These are phyloP conservation scores for Vaccinium darrowii DNA, from an alignment of 148 eudicot genomes.

Conservation along the genomic window DNA sequence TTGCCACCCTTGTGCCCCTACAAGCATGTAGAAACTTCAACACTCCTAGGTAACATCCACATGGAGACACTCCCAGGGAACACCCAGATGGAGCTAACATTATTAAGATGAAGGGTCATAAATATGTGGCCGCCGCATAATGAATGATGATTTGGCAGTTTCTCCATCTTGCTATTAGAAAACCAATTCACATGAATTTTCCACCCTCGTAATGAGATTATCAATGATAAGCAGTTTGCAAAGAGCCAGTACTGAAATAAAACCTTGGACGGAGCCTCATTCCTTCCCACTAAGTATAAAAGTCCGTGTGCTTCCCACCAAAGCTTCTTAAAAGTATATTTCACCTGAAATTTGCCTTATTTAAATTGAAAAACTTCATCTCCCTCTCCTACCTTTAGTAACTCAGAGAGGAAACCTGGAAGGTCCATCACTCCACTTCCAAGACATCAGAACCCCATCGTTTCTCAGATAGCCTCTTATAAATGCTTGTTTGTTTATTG, in stretches of 20 bases:
- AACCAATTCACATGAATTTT: neutral
- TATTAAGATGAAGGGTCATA: neutral
- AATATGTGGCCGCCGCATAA: neutral
- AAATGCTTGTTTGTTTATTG: neutral
- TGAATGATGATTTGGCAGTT: neutral
- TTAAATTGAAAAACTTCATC: neutral
- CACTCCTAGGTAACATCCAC: neutral
- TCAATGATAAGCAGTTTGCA: neutral
- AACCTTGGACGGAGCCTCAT: neutral
- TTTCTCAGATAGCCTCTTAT: neutral
- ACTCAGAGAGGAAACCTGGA: neutral
- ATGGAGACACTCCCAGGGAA: neutral
- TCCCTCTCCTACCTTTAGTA: neutral
- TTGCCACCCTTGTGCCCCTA: neutral
- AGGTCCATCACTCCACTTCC: neutral
- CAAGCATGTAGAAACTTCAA: neutral
- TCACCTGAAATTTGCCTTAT: neutral
- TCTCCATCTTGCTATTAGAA: neutral
- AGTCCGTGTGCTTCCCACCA: neutral
- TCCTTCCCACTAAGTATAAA: neutral
- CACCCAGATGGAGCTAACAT: neutral
- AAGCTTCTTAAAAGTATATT: neutral
- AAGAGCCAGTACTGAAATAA: neutral
- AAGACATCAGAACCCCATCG: neutral
- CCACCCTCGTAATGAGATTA: neutral